Evolutionary conservation across 257 asterid genomes (phyloP).

Genomic region (Lithospermum erythrorhizon): DNA sequence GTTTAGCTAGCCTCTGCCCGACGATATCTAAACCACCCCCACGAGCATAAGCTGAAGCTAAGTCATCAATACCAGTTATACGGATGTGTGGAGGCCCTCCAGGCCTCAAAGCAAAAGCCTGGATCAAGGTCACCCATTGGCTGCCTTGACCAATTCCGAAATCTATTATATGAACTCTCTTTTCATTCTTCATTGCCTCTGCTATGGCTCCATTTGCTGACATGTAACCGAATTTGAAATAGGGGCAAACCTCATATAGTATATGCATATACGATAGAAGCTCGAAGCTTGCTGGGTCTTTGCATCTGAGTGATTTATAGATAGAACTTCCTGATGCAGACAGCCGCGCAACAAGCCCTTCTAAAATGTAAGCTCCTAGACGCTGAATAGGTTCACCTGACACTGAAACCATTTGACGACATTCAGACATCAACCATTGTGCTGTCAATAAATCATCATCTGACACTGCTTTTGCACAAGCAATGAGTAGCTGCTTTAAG

Average conservation of each 20-base stretch:
- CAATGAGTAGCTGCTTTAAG: constrained; percentile 48
- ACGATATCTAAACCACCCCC: constrained; percentile 66
- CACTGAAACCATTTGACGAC: constrained; percentile 68
- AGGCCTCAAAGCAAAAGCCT: constrained; percentile 64
- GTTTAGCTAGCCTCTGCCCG: constrained; percentile 58
- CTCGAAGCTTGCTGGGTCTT: constrained; percentile 73
- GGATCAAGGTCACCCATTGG: constrained; percentile 81
- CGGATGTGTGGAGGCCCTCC: constrained; percentile 82
- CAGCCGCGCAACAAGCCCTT: constrained; percentile 78
- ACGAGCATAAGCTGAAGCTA: constrained; percentile 56
- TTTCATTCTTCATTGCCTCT: constrained; percentile 67
- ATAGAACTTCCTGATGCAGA: constrained; percentile 77
- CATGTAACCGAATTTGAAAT: constrained; percentile 81
- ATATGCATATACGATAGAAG: constrained; percentile 74
- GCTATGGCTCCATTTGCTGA: constrained; percentile 92
- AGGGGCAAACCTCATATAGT: constrained; percentile 76
- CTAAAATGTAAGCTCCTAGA: constrained; percentile 79
- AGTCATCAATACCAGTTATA: constrained; percentile 67
- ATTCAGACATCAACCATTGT: constrained; percentile 47
- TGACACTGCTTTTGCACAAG: constrained; percentile 64
- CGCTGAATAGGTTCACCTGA: constrained; percentile 89
- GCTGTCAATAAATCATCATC: constrained; percentile 56
- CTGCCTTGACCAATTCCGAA: constrained; percentile 82
- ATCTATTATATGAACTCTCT: constrained; percentile 60
- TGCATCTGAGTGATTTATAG: constrained; percentile 72